phyloP scores from a whole-genome alignment of 129 eudicot genomes.

The Chrysanthemum makinoi region DNA sequence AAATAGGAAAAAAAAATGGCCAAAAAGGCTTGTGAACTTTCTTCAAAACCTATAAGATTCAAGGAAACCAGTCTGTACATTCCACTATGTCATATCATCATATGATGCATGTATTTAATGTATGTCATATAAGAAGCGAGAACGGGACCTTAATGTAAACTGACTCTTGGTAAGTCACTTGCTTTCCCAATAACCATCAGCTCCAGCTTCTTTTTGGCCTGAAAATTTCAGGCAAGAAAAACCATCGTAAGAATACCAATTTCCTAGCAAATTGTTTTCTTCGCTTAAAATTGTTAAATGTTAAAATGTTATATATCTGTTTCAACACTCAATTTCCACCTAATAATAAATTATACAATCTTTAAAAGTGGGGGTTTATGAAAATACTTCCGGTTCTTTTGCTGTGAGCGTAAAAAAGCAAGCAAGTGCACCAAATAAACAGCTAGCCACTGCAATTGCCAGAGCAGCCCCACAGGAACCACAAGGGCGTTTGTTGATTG shows the following conservation, averaged over 20 bases:
- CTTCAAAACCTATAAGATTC: not conserved
- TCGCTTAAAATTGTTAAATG: constrained; percentile 12
- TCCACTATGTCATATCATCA: constrained; percentile 21
- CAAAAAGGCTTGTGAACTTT: constrained; percentile 3
- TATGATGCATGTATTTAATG: constrained; percentile 3
- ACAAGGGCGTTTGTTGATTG: constrained; percentile 60
- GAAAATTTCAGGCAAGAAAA: constrained; percentile 42
- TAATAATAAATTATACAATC: constrained; percentile 44
- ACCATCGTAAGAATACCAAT: constrained; percentile 34
- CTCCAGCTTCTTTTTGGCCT: constrained; percentile 93
- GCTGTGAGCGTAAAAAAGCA: constrained; percentile 80
- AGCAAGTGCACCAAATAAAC: constrained; percentile 93
- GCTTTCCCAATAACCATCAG: constrained; percentile 38
- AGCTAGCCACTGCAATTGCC: constrained; percentile 84
- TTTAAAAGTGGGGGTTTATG: constrained; percentile 72
- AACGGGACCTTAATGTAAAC: constrained; percentile 31
- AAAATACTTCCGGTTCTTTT: constrained; percentile 86
- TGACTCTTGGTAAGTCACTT: constrained; percentile 22
- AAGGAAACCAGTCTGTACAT: constrained; percentile 32
- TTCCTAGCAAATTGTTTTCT: constrained; percentile 27
- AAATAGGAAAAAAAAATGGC: not conserved
- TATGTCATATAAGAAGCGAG: constrained; percentile 21
- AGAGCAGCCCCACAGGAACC: constrained; percentile 79
- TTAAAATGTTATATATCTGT: constrained; percentile 3
- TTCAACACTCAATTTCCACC: constrained; percentile 16